Conservation (phyloP, 1,284 basidiomycete species). For the Trametes sp. region DNA sequence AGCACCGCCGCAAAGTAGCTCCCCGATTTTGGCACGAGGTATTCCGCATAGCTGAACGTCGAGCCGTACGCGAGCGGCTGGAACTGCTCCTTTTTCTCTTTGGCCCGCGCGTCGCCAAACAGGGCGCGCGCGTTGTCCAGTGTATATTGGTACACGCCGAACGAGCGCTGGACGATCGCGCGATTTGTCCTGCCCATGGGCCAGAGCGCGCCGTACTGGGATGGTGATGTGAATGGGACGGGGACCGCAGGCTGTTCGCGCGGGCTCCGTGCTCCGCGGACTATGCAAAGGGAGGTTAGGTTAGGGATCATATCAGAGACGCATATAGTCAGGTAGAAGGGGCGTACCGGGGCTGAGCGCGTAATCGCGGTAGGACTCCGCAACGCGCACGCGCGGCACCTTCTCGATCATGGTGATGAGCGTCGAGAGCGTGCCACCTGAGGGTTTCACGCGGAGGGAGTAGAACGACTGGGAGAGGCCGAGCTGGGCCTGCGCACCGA, state of each 20-base stretch:
- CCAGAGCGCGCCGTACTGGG: slow-evolving; percentile 64
- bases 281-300: slow-evolving; percentile 37
- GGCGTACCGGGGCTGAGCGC: slow-evolving; percentile 63
- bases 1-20: slow-evolving; percentile 49
- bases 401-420: slow-evolving; percentile 57
- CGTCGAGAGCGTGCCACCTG: slow-evolving; percentile 76
- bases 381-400: slow-evolving; percentile 50
- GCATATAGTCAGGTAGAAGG: background rate
- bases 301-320: background rate
- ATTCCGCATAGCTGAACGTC: slow-evolving; percentile 80
- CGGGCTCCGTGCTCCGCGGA: slow-evolving; percentile 50
- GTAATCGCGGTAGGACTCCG: slow-evolving; percentile 50
- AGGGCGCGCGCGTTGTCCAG: slow-evolving; percentile 1
- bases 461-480: slow-evolving; percentile 55
- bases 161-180: slow-evolving; percentile 80
- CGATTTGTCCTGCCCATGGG: slow-evolving; percentile 71
- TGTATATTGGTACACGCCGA: slow-evolving; percentile 67
- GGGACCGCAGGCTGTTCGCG: slow-evolving; percentile 53
- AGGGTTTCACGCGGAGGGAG: slow-evolving; percentile 56
- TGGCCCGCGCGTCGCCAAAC: background rate
- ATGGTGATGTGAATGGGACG: slow-evolving; percentile 52
- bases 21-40: slow-evolving; percentile 51
- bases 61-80: slow-evolving; percentile 60
- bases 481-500: slow-evolving; percentile 43
- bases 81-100: slow-evolving; percentile 30